phyloP scores from a whole-genome alignment of 192 early-diverging fungal genomes.

The Coemansia sp. region DNA sequence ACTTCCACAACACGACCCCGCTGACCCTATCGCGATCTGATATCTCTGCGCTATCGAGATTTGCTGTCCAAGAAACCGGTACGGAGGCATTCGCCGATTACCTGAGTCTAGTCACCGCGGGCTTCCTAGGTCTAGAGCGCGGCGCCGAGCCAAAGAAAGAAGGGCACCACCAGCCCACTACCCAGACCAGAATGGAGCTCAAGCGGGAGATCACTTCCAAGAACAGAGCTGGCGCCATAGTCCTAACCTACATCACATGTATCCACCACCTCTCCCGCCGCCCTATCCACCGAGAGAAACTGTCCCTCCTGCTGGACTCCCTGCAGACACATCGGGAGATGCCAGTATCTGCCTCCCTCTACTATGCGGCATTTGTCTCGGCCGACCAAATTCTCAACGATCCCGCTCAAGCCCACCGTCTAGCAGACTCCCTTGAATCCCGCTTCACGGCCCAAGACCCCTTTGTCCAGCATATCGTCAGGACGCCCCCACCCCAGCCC shows the following conservation, averaged over 20 bases:
- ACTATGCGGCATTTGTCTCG: constrained; percentile 13
- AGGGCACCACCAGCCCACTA: background rate
- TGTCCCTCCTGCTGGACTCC: background rate
- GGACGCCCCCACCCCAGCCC: background rate
- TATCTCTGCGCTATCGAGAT: background rate
- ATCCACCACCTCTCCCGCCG: background rate
- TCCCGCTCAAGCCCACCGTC: background rate
- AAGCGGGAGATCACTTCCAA: background rate
- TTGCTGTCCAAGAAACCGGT: constrained; percentile 8
- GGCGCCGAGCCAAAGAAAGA: background rate
- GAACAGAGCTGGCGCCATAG: constrained; percentile 2
- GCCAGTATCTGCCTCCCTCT: constrained; percentile 22
- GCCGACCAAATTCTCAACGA: constrained; percentile 1
- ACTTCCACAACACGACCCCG: constrained; percentile 12
- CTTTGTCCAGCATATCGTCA: constrained; percentile 4
- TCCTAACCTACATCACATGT: constrained; percentile 6
- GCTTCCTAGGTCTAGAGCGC: constrained; percentile 8
- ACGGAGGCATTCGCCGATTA: background rate
- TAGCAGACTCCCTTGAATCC: constrained; percentile 9
- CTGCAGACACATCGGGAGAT: background rate
- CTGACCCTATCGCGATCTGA: constrained; percentile 17
- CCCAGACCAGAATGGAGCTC: background rate
- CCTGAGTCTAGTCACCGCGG: constrained; percentile 7
- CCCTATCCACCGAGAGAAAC: background rate
- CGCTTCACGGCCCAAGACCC: constrained; percentile 7